Percentiles rank a stretch among this genome's conserved stretches.
phyloP scores from a whole-genome alignment of 441 rosid genomes.

The Arabidopsis hybrid region DNA sequence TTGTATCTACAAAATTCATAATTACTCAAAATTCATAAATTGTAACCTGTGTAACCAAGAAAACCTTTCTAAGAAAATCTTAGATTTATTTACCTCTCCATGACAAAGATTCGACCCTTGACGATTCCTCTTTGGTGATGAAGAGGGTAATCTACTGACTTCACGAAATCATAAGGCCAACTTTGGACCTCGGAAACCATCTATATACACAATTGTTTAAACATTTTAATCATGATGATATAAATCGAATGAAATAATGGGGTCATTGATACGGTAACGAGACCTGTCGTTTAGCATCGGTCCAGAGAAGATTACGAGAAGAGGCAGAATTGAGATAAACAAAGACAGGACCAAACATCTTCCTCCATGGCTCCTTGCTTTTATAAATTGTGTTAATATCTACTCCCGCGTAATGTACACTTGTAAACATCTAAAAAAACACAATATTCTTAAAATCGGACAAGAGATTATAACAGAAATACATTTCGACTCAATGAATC shows the following conservation, averaged over 20 bases:
- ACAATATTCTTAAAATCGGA: neutral
- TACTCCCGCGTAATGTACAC: constrained; percentile 73
- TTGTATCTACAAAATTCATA: constrained; percentile 33
- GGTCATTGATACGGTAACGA: constrained; percentile 4
- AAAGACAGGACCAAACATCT: constrained; percentile 76
- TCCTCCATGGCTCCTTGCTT: constrained; percentile 76
- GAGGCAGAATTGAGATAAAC: constrained; percentile 63
- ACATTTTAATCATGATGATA: neutral
- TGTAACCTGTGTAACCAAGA: too few relatives aligned
- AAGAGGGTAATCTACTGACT: constrained; percentile 58
- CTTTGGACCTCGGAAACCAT: constrained; percentile 50
- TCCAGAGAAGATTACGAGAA: constrained; percentile 52
- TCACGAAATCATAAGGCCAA: constrained; percentile 69
- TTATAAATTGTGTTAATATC: constrained; percentile 53
- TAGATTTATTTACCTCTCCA: constrained; percentile 52
- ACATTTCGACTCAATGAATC: neutral
- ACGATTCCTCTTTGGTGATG: constrained; percentile 56
- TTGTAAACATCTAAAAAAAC: constrained; percentile 64
- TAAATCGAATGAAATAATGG: neutral
- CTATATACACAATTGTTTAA: constrained; percentile 39
- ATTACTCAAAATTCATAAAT: neutral
- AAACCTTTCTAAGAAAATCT: too few relatives aligned
- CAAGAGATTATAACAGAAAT: neutral
- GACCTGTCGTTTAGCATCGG: constrained; percentile 75
- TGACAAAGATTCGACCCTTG: constrained; percentile 56